Evolutionary conservation across 345 rosid species (phyloP).

Genomic region (Eucalyptus regnans): DNA sequence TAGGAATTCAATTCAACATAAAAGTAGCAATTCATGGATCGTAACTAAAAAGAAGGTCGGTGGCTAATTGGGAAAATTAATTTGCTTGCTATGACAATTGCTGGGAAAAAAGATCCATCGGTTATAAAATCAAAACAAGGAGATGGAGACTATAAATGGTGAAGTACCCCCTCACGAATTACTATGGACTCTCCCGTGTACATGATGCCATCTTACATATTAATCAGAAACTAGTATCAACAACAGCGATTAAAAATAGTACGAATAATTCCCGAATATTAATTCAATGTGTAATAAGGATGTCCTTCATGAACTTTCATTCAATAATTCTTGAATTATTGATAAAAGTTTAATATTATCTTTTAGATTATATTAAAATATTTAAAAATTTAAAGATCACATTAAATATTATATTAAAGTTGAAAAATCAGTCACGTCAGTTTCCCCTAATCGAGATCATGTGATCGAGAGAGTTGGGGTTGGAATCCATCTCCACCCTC

Average conservation of each 20-base stretch:
- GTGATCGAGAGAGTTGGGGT: not conserved
- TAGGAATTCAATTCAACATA: not conserved
- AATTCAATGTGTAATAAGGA: fast-evolving
- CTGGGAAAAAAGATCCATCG: not conserved
- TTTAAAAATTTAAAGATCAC: fast-evolving
- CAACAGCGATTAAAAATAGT: too few relatives aligned
- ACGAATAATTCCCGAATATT: too few relatives aligned
- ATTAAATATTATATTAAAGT: too few relatives aligned
- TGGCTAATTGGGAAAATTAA: too few relatives aligned
- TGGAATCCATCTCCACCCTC: not conserved
- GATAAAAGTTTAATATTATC: fast-evolving
- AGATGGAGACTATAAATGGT: not conserved
- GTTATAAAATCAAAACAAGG: not conserved
- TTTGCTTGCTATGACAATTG: not conserved
- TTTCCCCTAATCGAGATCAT: too few relatives aligned
- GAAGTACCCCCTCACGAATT: not conserved
- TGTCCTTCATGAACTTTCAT: fast-evolving
- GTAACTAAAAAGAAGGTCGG: not conserved
- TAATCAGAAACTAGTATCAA: too few relatives aligned
- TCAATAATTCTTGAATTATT: too few relatives aligned
- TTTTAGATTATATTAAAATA: too few relatives aligned
- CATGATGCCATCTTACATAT: not conserved
- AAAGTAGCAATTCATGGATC: not conserved
- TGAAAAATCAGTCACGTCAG: too few relatives aligned
- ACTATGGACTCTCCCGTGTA: too few relatives aligned